phyloP scores from a whole-genome alignment of 2,329 filamentous ascomycete species.

The Colletotrichum destructivum region DNA sequence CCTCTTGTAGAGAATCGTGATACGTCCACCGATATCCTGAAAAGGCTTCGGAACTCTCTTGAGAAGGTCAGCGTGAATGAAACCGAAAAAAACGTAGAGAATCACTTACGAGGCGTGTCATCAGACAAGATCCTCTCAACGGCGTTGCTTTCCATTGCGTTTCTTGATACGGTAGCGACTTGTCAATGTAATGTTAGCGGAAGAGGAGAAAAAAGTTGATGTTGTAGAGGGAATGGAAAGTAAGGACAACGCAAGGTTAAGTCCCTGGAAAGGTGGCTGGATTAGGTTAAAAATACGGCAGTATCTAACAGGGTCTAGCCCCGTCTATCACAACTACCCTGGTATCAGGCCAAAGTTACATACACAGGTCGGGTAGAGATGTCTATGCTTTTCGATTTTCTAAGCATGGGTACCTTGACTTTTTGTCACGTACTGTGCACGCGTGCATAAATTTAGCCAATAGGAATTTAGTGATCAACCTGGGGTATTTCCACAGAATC shows the following conservation, averaged over 20 bases:
- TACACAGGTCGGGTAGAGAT: too few relatives aligned
- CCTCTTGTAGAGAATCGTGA: slow-evolving; percentile 11
- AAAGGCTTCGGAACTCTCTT: slow-evolving; percentile 17
- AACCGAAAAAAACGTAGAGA: neutral
- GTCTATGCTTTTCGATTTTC: too few relatives aligned
- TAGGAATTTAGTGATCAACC: too few relatives aligned
- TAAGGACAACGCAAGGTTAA: slow-evolving; percentile 11
- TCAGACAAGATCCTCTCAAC: slow-evolving; percentile 13
- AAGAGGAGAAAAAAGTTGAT: slow-evolving; percentile 5
- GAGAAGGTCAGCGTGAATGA: slow-evolving; percentile 6
- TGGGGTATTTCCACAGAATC: too few relatives aligned
- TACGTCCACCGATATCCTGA: slow-evolving; percentile 13
- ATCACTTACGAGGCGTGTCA: slow-evolving; percentile 7
- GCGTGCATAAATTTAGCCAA: too few relatives aligned
- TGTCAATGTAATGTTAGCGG: slow-evolving; percentile 3
- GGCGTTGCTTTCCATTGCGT: neutral
- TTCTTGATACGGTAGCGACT: neutral
- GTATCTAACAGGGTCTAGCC: slow-evolving; percentile 9
- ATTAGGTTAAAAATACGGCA: slow-evolving; percentile 8
- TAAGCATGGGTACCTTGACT: too few relatives aligned
- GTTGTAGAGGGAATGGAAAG: neutral
- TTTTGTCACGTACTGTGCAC: too few relatives aligned
- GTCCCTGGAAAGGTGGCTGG: neutral
- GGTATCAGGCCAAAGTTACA: too few relatives aligned
- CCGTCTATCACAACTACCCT: neutral